Conservation (phyloP, 2,329 filamentous ascomycete genomes). For the Plenodomus lindquistii region DNA sequence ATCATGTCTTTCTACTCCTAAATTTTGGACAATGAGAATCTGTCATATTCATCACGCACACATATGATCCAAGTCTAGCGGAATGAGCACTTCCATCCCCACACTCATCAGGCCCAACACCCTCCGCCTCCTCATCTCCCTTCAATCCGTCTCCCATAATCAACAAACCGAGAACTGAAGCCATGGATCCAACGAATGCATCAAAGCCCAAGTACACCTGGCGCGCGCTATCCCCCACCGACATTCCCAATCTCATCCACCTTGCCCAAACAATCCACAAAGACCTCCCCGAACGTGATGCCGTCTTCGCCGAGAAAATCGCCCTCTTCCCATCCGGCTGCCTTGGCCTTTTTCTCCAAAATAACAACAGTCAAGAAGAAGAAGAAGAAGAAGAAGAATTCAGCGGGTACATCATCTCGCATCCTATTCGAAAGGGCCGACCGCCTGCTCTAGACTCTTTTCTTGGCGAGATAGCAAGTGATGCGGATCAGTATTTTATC, state of each 20-base stretch:
- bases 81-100: too few relatives aligned
- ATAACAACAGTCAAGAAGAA: too few relatives aligned
- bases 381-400: slow-evolving; percentile 4
- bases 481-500: slow-evolving; percentile 23
- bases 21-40: too few relatives aligned
- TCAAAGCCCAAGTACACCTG: too few relatives aligned
- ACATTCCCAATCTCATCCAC: slow-evolving; percentile 6
- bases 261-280: slow-evolving; percentile 16
- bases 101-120: too few relatives aligned
- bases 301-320: slow-evolving; percentile 20
- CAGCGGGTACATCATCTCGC: slow-evolving; percentile 20
- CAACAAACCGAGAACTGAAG: too few relatives aligned
- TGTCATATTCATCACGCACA: too few relatives aligned
- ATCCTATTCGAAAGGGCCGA: slow-evolving; percentile 13
- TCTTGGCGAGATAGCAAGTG: slow-evolving; percentile 5
- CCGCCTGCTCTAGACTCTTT: slow-evolving; percentile 15
- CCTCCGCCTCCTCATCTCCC: too few relatives aligned
- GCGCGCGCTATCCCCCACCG: slow-evolving; percentile 6
- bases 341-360: slow-evolving; percentile 7
- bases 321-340: slow-evolving; percentile 19
- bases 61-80: too few relatives aligned
- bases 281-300: slow-evolving; percentile 15
- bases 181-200: too few relatives aligned
- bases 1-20: too few relatives aligned
- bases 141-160: too few relatives aligned